A percentile compares a stretch with the other conserved stretches of the same genome.
phyloP scores from a whole-genome alignment of 2,329 filamentous ascomycete genomes.

The Lasiodiplodia hormozganensis region DNA sequence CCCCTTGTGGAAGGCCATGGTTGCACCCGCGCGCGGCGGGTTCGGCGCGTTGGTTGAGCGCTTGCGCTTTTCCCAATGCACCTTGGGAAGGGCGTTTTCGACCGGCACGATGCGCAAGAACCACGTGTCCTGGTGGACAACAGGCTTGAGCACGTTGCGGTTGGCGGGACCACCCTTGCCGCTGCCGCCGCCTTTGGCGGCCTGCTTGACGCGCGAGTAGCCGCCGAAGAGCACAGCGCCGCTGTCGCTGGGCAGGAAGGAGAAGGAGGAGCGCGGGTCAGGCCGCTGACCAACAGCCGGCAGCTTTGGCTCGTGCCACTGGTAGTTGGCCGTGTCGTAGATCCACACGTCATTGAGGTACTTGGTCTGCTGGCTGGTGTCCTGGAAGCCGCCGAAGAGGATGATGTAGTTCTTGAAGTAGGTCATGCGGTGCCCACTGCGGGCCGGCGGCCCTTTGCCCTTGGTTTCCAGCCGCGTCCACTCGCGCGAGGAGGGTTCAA shows the following conservation, averaged over 20 bases:
- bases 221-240: conserved; percentile 92
- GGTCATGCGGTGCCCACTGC: conserved; percentile 94
- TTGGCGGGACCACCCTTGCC: conserved; percentile 61
- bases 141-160: conserved; percentile 79
- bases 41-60: conserved; percentile 87
- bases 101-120: conserved; percentile 81
- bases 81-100: conserved; percentile 68
- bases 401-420: conserved; percentile 97
- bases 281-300: conserved; percentile 84
- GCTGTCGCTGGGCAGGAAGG: conserved; percentile 85
- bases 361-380: conserved; percentile 92
- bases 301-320: conserved; percentile 79
- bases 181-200: conserved; percentile 56
- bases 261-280: conserved; percentile 89
- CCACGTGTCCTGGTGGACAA: conserved; percentile 95
- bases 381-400: conserved; percentile 95
- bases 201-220: conserved; percentile 84
- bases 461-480: conserved; percentile 88
- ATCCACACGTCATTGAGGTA: conserved; percentile 95
- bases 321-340: conserved; percentile 87
- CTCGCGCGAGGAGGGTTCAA: conserved; percentile 83
- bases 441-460: conserved; percentile 79
- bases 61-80: conserved; percentile 94
- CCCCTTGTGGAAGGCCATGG: conserved; percentile 93
- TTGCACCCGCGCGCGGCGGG: conserved; percentile 83